Percentiles rank a stretch among this genome's conserved stretches.
Evolutionary conservation across 441 rosid genomes (phyloP).

Genomic region (Adansonia gregorii): DNA sequence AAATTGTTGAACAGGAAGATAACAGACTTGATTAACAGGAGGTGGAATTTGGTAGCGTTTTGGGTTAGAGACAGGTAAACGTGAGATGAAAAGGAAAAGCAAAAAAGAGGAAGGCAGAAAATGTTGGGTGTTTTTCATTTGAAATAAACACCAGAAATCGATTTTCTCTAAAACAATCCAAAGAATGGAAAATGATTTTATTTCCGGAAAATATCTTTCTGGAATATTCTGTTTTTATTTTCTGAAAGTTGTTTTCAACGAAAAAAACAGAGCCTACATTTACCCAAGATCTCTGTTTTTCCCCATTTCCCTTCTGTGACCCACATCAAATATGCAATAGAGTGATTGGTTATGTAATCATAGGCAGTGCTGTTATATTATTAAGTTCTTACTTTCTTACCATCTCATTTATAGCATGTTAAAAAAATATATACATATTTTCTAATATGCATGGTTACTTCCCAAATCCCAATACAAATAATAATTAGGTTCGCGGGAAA

Average conservation of each 20-base stretch:
- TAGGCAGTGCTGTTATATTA: background rate
- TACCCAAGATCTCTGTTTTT: background rate
- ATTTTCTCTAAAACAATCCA: background rate
- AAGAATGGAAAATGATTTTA: background rate
- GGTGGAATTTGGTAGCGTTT: background rate
- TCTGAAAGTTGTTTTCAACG: too few species aligned
- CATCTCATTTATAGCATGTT: background rate
- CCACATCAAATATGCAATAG: background rate
- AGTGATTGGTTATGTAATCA: background rate
- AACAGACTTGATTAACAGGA: background rate
- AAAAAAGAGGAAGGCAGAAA: background rate
- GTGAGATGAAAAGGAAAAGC: background rate
- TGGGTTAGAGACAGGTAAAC: conserved; percentile 10
- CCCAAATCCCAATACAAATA: background rate
- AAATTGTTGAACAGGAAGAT: too few species aligned
- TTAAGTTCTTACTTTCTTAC: background rate
- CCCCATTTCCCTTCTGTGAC: background rate
- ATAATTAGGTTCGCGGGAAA: background rate
- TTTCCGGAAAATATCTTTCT: background rate
- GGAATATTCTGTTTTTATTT: background rate
- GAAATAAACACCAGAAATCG: background rate
- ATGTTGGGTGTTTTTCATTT: conserved; percentile 6
- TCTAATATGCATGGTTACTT: background rate
- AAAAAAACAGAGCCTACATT: background rate
- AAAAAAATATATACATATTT: background rate